A percentile compares a stretch with the other conserved stretches of the same genome.
phyloP scores from a whole-genome alignment of 441 rosid species.

The Erysimum pusillum region DNA sequence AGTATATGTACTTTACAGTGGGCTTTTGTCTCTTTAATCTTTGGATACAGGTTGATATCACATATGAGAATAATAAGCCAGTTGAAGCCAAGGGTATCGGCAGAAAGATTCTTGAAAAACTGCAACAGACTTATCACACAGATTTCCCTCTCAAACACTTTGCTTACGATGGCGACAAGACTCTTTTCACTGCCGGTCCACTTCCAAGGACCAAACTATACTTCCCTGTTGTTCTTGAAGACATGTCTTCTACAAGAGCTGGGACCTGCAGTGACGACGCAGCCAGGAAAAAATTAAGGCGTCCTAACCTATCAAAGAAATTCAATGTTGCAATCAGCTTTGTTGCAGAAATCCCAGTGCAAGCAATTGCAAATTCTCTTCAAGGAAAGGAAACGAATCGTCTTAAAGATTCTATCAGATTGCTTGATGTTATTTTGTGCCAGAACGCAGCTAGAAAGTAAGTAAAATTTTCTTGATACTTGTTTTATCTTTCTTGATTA shows the following conservation, averaged over 20 bases:
- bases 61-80: constrained; percentile 59
- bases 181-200: constrained; percentile 53
- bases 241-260: constrained; percentile 43
- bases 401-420: constrained; percentile 56
- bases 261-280: no score
- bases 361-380: constrained; percentile 56
- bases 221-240: constrained; percentile 57
- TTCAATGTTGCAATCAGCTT: constrained; percentile 52
- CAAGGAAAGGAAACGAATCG: constrained; percentile 58
- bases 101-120: constrained; percentile 52
- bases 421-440: constrained; percentile 57
- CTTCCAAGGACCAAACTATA: constrained; percentile 52
- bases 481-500: background rate
- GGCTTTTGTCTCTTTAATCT: background rate
- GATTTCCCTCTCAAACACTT: constrained; percentile 54
- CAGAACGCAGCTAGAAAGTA: constrained; percentile 68
- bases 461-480: constrained; percentile 34
- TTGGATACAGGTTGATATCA: constrained; percentile 49
- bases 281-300: constrained; percentile 50
- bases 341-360: constrained; percentile 60
- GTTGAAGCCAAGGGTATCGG: constrained; percentile 59
- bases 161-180: constrained; percentile 66
- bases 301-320: constrained; percentile 49
- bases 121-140: constrained; percentile 51
- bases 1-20: background rate